phyloP scores from a whole-genome alignment of 2,329 filamentous ascomycete species.

The Lasiodiplodia theobromae region DNA sequence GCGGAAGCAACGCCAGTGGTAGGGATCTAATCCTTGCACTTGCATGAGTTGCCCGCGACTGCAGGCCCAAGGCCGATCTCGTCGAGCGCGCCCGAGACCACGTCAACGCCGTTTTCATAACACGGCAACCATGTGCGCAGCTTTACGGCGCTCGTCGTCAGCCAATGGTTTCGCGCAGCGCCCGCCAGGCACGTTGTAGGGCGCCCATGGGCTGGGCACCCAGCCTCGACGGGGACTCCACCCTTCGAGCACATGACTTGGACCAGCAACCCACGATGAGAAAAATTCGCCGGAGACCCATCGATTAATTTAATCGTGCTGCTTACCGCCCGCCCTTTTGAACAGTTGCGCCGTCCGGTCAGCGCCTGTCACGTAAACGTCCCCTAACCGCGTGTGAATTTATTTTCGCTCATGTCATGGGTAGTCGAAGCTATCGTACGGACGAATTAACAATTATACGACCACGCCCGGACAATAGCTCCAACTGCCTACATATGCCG shows the following conservation, averaged over 20 bases:
- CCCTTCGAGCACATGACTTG: conserved; percentile 7
- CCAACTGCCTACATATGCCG: too few species aligned
- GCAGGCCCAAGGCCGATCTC: conserved; percentile 12
- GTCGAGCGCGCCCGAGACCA: conserved; percentile 7
- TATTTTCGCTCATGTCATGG: too few species aligned
- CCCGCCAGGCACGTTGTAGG: not conserved
- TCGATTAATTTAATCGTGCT: conserved; percentile 11
- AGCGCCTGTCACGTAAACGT: conserved; percentile 39
- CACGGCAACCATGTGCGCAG: not conserved
- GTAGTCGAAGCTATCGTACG: too few species aligned
- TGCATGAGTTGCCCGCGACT: conserved; percentile 17
- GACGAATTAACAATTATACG: too few species aligned
- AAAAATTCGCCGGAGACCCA: conserved; percentile 17
- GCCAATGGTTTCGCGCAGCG: not conserved
- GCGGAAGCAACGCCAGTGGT: conserved; percentile 15
- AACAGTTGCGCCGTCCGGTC: conserved; percentile 30
- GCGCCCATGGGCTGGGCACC: not conserved
- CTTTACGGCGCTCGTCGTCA: not conserved
- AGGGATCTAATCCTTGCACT: conserved; percentile 23
- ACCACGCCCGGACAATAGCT: too few species aligned
- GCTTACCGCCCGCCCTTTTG: conserved; percentile 13
- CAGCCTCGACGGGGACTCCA: not conserved
- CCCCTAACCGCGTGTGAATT: conserved; percentile 36
- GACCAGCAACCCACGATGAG: not conserved
- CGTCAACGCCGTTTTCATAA: not conserved